A percentile compares a stretch with the other conserved stretches of the same genome.
Evolutionary conservation across 495 filamentous ascomycete genomes (phyloP).

Genomic region (Hypoxylon crocopeplum): DNA sequence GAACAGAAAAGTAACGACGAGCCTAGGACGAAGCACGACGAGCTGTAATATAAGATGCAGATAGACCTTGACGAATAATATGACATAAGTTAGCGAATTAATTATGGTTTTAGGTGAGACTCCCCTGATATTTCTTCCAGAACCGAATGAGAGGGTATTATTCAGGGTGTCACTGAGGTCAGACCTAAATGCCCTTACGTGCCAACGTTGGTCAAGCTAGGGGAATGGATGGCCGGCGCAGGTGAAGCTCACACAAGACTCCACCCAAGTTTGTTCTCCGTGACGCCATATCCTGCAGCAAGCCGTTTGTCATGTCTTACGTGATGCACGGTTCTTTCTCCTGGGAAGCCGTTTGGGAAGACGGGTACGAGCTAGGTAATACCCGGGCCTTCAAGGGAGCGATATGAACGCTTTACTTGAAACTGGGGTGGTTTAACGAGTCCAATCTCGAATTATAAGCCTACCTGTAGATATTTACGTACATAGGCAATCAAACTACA

Average conservation of each 20-base stretch:
- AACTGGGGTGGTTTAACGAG: background rate
- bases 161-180: background rate
- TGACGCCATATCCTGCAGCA: slow-evolving; percentile 14
- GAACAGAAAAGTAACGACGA: slow-evolving; percentile 48
- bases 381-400: no score
- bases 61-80: slow-evolving; percentile 36
- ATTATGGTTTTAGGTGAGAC: background rate
- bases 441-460: no score
- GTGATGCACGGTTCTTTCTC: slow-evolving; percentile 13
- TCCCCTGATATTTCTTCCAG: no score
- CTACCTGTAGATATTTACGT: no score
- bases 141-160: no score
- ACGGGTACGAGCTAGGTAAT: no score
- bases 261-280: slow-evolving; percentile 14
- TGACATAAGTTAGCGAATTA: slow-evolving; percentile 5
- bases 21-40: slow-evolving; percentile 52
- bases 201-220: no score
- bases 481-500: no score
- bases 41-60: slow-evolving; percentile 50
- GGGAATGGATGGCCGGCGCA: no score
- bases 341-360: slow-evolving; percentile 1
- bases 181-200: background rate
- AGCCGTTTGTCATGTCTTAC: slow-evolving; percentile 26
- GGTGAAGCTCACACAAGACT: slow-evolving; percentile 17
- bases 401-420: background rate